phyloP scores from a whole-genome alignment of 2,329 filamentous ascomycete species.

The Meredithiella fracta region DNA sequence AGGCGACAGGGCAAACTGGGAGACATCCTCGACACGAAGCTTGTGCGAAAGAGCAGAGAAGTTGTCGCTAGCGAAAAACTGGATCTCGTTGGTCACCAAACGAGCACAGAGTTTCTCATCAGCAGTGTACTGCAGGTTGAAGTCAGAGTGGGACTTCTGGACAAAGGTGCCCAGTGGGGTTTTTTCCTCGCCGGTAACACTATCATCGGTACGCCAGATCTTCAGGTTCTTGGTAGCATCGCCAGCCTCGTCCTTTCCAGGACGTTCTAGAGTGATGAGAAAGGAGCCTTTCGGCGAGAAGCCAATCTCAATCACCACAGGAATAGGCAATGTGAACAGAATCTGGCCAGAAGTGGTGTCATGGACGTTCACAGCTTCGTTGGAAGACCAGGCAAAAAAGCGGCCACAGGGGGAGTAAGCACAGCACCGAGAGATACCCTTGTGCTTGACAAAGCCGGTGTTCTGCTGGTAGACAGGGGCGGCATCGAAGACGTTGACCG shows the following conservation, averaged over 20 bases:
- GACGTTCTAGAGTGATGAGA: constrained; percentile 91
- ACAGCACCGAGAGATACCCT: constrained; percentile 89
- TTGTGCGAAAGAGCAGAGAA: constrained; percentile 86
- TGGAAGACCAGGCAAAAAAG: constrained; percentile 89
- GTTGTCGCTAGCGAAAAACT: constrained; percentile 85
- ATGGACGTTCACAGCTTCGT: constrained; percentile 69
- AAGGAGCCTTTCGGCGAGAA: constrained; percentile 89
- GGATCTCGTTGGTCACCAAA: constrained; percentile 89
- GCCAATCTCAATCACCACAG: constrained; percentile 82
- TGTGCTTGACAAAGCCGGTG: constrained; percentile 68
- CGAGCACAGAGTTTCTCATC: constrained; percentile 91
- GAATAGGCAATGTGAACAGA: constrained; percentile 56
- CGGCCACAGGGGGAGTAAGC: constrained; percentile 84
- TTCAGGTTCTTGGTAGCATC: constrained; percentile 54
- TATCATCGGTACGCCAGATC: constrained; percentile 75
- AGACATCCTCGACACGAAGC: constrained; percentile 75
- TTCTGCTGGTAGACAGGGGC: constrained; percentile 75
- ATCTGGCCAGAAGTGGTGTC: constrained; percentile 62
- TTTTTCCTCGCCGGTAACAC: constrained; percentile 44
- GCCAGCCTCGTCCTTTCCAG: constrained; percentile 62
- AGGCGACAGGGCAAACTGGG: constrained; percentile 77
- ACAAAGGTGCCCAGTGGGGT: constrained; percentile 76
- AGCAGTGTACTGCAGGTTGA: constrained; percentile 91
- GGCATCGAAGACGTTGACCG: constrained; percentile 84
- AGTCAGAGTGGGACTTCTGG: constrained; percentile 86